Conservation (phyloP, 306 rosid genomes). For the Cucumis melo region DNA sequence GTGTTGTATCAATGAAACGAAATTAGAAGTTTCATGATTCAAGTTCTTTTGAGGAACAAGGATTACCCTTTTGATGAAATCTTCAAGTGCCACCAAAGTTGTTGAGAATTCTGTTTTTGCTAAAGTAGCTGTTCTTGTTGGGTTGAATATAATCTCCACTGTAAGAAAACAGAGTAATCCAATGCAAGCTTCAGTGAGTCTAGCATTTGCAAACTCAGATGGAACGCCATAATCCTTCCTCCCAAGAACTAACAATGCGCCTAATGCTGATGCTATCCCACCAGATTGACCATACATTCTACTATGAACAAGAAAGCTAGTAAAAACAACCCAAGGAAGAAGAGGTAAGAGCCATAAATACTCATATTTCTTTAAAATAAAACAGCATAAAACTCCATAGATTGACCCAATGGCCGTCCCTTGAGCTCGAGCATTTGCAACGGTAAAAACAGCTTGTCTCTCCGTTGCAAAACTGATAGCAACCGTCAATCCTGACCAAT, state of each 20-base stretch:
- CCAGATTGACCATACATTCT: slow-evolving; percentile 83
- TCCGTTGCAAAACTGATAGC: slow-evolving; percentile 45
- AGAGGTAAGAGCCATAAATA: slow-evolving; percentile 33
- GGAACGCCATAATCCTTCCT: slow-evolving; percentile 49
- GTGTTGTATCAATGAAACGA: slow-evolving; percentile 19
- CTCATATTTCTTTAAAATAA: slow-evolving; percentile 17
- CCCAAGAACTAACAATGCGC: slow-evolving; percentile 63
- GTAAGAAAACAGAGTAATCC: slow-evolving; percentile 47
- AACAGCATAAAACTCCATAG: slow-evolving; percentile 50
- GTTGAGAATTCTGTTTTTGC: slow-evolving; percentile 46
- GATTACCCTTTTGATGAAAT: slow-evolving; percentile 24
- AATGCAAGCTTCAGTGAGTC: slow-evolving; percentile 50
- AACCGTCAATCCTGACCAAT: slow-evolving; percentile 69
- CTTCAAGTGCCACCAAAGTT: slow-evolving; percentile 30
- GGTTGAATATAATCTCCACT: slow-evolving; percentile 38
- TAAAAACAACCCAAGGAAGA: slow-evolving; percentile 55
- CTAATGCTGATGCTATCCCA: slow-evolving; percentile 53
- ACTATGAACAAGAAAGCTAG: slow-evolving; percentile 52
- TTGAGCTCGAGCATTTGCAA: slow-evolving; percentile 60
- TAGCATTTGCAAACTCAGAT: slow-evolving; percentile 45
- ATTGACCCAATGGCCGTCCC: slow-evolving; percentile 73
- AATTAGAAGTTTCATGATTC: slow-evolving; percentile 9
- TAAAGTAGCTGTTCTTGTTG: slow-evolving; percentile 50
- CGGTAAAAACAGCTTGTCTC: slow-evolving; percentile 45
- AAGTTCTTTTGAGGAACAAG: slow-evolving; percentile 12